phyloP scores from a whole-genome alignment of 1,284 basidiomycete species.

The Mycosarcoma mackinlayi region DNA sequence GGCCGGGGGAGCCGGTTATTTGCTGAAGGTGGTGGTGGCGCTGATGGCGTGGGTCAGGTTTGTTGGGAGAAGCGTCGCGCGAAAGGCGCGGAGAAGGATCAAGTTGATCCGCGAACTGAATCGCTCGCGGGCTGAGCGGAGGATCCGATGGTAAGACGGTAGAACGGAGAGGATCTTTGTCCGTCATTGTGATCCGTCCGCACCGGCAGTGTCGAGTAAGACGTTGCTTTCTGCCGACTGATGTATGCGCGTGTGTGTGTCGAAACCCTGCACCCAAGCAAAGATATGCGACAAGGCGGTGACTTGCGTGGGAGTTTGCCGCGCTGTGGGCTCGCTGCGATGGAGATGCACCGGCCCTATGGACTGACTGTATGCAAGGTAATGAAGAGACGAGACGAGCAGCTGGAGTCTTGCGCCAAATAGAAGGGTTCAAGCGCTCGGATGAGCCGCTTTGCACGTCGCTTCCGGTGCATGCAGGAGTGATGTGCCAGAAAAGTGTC shows the following conservation, averaged over 20 bases:
- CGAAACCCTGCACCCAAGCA: not conserved
- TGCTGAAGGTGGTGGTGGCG: not conserved
- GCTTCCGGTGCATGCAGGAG: slow-evolving; percentile 5
- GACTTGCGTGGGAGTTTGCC: not conserved
- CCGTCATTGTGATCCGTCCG: slow-evolving; percentile 13
- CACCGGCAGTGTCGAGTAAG: slow-evolving; percentile 4
- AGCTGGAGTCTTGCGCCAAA: not conserved
- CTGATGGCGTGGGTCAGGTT: slow-evolving; percentile 2
- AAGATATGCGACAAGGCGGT: not conserved
- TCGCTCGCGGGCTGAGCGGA: slow-evolving; percentile 35
- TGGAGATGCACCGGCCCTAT: not conserved
- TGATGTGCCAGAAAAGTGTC: slow-evolving; percentile 6
- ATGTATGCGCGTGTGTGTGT: not conserved
- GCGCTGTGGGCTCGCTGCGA: slow-evolving; percentile 5
- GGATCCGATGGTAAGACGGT: slow-evolving; percentile 21
- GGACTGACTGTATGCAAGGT: too few relatives aligned
- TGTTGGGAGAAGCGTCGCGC: slow-evolving; percentile 28
- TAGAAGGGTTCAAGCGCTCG: slow-evolving; percentile 13
- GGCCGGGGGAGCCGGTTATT: not conserved
- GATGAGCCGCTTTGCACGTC: slow-evolving; percentile 17
- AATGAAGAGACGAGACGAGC: not conserved
- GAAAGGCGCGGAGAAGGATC: slow-evolving; percentile 16
- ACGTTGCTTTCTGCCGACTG: not conserved
- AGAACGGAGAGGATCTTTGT: slow-evolving; percentile 39
- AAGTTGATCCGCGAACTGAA: slow-evolving; percentile 39